Evolutionary conservation across 176 grass and related monocot genomes (phyloP).

Genomic region (Carex scoparia): DNA sequence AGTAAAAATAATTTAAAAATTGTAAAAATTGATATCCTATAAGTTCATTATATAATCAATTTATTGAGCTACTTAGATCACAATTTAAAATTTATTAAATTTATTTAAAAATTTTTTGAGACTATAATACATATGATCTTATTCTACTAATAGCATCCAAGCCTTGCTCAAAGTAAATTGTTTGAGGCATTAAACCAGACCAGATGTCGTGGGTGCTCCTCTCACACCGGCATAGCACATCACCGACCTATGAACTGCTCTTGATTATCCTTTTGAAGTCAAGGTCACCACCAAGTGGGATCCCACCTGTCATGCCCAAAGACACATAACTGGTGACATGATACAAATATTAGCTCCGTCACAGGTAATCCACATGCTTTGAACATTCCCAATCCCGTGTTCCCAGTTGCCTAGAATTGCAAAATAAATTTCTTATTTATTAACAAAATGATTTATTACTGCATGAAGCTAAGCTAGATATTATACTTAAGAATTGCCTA

Average conservation of each 20-base stretch:
- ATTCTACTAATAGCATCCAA: too few species aligned
- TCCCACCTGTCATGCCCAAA: not conserved
- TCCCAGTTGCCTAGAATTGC: not conserved
- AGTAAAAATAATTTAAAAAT: too few species aligned
- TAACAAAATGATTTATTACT: not conserved
- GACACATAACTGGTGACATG: not conserved
- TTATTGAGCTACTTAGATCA: too few species aligned
- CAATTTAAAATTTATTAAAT: too few species aligned
- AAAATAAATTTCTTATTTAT: not conserved
- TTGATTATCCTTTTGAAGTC: not conserved
- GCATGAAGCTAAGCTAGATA: not conserved
- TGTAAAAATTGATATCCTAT: too few species aligned
- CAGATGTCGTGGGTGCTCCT: slow-evolving; percentile 23
- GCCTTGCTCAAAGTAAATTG: not conserved
- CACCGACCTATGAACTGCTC: not conserved
- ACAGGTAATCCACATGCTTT: not conserved
- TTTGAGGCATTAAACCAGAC: not conserved
- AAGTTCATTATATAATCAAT: too few species aligned
- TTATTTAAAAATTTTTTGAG: too few species aligned
- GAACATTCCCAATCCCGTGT: not conserved
- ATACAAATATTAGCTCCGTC: not conserved
- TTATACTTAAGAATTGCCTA: too few species aligned
- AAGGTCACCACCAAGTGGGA: too few species aligned
- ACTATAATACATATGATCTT: too few species aligned
- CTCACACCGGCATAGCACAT: slow-evolving; percentile 16